Base-by-base conservation (phyloP, 495 filamentous ascomycete genomes). In the Tuber brumale region DNA sequence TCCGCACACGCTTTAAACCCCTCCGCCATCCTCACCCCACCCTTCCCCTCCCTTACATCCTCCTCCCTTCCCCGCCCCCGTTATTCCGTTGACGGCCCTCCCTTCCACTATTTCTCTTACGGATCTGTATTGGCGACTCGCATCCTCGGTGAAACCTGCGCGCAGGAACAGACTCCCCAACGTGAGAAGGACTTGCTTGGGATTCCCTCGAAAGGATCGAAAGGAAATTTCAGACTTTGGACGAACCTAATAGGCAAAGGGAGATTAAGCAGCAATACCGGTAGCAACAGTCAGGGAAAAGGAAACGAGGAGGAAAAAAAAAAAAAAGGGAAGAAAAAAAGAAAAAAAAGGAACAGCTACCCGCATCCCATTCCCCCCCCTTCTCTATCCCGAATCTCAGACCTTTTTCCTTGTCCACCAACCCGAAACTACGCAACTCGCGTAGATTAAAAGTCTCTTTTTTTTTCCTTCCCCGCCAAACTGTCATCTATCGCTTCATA, bases 1-100 rank as follows among this genome's bases (percentile, higher is more conserved):
- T 79, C 72, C 70, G 48, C 72, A 70, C 72, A 79, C 72, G 72
- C 72, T 76, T 71, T 79, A 79, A 80, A 76, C 78, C 78, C 78
- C 61, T 77, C 73, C 57, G 35, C 57, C 57, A 66, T 66, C n/a
- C 57, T 27, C 57, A 35, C 27, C 57, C 57, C 57, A 66, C 57
- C 57, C 57, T 61, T 61, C 51, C 48, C 48, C 48, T n/a, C 48
- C 48, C 48, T 57, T 57, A n/a, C 48, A 8, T 57, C n/a, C 48
- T 57, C 48, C n/a, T 57, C 48, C 23, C 48, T 57, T 57, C 48
- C 48, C 48, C 48, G 51, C n/a, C 70, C 73, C 75, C 66, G 77
- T 70, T 74, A 78, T 39, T 46, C 75, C 75, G 71, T 76, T 74
- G 75, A 79, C 76, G 73, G 74, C 71, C 71, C 77, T 77, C 66